phyloP scores from a whole-genome alignment of 1,284 basidiomycete species.

The Ceraceosorus bombacis region DNA sequence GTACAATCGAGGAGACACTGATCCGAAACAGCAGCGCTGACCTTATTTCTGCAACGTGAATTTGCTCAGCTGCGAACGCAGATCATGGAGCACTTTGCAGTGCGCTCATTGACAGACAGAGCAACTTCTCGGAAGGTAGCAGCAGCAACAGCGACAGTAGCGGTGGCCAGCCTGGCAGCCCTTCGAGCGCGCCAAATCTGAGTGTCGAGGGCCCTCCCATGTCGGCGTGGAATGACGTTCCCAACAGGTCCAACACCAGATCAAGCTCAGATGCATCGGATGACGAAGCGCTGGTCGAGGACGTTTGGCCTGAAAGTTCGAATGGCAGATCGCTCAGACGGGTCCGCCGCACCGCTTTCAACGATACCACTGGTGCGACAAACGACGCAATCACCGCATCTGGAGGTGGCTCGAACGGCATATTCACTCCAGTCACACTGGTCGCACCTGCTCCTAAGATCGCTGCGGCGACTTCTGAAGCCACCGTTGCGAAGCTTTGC shows the following conservation, averaged over 20 bases:
- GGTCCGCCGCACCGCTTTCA: background rate
- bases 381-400: background rate
- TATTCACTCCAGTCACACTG: background rate
- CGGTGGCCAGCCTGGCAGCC: no score
- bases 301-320: background rate
- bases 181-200: background rate
- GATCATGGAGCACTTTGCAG: background rate
- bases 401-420: background rate
- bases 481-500: no score
- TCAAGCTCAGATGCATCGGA: background rate
- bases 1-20: no score
- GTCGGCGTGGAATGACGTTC: background rate
- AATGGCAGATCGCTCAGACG: background rate
- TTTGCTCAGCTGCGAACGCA: background rate
- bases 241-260: background rate
- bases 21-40: no score
- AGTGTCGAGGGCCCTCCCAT: background rate
- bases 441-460: background rate
- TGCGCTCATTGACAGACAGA: background rate
- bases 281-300: background rate
- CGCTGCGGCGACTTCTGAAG: background rate
- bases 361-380: no score
- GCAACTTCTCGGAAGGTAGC: background rate
- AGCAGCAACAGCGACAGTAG: background rate
- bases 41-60: background rate